Conservation (phyloP, 2,329 filamentous ascomycete species). For the Botrytis deweyae region DNA sequence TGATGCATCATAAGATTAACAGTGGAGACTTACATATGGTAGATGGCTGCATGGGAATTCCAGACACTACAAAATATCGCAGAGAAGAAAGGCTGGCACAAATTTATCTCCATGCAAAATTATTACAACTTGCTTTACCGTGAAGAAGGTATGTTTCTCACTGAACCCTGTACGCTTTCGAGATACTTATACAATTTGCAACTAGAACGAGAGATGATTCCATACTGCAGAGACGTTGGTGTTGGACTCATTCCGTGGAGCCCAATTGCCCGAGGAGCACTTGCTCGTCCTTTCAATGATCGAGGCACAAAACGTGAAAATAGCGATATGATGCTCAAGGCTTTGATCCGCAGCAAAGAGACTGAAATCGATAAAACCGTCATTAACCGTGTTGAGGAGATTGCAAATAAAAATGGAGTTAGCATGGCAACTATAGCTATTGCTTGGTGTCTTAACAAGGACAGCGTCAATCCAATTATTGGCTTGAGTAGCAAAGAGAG, state of each 20-base stretch:
- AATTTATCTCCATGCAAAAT: conserved; percentile 62
- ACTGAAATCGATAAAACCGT: conserved; percentile 36
- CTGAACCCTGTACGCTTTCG: conserved; percentile 30
- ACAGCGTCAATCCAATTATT: conserved; percentile 52
- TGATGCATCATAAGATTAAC: conserved; percentile 24
- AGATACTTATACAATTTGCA: background rate
- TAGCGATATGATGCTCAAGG: conserved; percentile 28
- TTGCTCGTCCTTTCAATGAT: conserved; percentile 36
- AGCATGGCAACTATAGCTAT: conserved; percentile 60
- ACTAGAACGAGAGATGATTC: conserved; percentile 43
- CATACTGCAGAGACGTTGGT: conserved; percentile 39
- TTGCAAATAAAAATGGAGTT: conserved; percentile 55
- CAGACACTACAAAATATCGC: conserved; percentile 56
- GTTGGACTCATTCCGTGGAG: conserved; percentile 44
- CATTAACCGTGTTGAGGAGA: conserved; percentile 51
- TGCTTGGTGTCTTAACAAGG: conserved; percentile 53
- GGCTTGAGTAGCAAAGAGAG: conserved; percentile 52
- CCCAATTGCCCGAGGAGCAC: conserved; percentile 41
- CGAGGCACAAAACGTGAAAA: conserved; percentile 31
- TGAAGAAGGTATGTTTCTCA: conserved; percentile 49
- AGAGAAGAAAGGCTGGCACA: conserved; percentile 56
- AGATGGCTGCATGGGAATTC: conserved; percentile 56
- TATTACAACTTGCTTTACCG: conserved; percentile 59
- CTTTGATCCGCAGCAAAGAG: conserved; percentile 28
- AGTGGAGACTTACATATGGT: conserved; percentile 19